Percentiles rank a stretch among this genome's conserved stretches.
phyloP scores from a whole-genome alignment of 495 filamentous ascomycete genomes.

The Articulospora tetracladia region DNA sequence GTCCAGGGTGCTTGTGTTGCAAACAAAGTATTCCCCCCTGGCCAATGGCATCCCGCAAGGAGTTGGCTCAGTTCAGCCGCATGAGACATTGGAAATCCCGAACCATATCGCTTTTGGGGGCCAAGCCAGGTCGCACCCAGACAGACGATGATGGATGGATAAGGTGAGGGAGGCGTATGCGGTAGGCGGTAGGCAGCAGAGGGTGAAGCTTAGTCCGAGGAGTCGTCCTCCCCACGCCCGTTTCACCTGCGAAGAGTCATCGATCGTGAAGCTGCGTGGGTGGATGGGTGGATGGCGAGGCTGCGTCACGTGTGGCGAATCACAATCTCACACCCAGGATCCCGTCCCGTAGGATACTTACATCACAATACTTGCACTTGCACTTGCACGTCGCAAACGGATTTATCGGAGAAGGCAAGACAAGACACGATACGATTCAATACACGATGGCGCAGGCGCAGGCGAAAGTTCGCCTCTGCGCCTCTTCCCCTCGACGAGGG shows the following conservation, averaged over 20 bases:
- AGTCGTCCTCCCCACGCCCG: neutral
- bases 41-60: neutral
- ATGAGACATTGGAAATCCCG: neutral
- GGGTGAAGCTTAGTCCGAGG: neutral
- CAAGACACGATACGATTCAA: neutral
- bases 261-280: too few species aligned
- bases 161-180: too few species aligned
- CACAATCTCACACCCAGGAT: too few species aligned
- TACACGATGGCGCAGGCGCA: too few species aligned
- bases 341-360: too few species aligned
- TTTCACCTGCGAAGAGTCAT: neutral
- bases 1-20: neutral
- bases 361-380: neutral
- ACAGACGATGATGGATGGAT: too few species aligned
- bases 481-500: too few species aligned
- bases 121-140: neutral
- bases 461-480: neutral
- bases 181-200: neutral
- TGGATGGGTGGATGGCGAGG: neutral
- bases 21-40: neutral
- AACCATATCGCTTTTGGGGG: neutral
- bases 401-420: neutral
- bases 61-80: neutral
- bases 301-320: neutral
- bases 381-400: neutral